These are phyloP conservation scores for Aristolochia contorta DNA, from an alignment of 164 flowering plant genomes.

Conservation along the genomic window DNA sequence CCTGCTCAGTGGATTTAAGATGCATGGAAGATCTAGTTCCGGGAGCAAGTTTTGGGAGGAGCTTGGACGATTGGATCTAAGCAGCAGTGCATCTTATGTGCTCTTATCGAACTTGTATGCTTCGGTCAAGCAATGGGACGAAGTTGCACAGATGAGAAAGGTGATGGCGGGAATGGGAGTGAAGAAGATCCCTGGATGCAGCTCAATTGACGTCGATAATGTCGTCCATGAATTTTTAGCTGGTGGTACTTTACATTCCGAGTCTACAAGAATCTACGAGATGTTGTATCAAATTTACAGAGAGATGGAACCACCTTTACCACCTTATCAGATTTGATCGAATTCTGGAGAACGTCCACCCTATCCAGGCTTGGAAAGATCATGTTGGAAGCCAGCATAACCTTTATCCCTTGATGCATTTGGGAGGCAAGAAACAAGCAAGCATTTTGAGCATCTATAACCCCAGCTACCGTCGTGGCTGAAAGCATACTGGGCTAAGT, in stretches of 20 bases:
- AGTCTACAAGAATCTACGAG: conserved; percentile 1
- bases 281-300: conserved; percentile 7
- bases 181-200: conserved; percentile 17
- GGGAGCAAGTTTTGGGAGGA: conserved; percentile 3
- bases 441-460: too few species aligned
- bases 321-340: too few species aligned
- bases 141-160: conserved; percentile 7
- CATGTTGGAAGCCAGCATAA: too few species aligned
- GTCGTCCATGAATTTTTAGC: conserved; percentile 14
- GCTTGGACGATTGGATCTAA: conserved; percentile 1
- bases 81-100: conserved; percentile 4
- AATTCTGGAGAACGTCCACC: too few species aligned
- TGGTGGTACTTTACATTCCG: conserved; percentile 9
- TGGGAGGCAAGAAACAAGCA: too few species aligned
- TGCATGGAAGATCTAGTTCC: conserved; percentile 1
- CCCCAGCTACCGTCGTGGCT: too few species aligned
- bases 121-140: conserved; percentile 10
- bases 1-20: conserved; percentile 9
- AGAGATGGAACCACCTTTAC: too few species aligned
- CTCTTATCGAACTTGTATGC: conserved; percentile 13
- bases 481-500: too few species aligned
- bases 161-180: conserved; percentile 10
- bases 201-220: conserved; percentile 13
- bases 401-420: too few species aligned
- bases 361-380: too few species aligned